Conservation (phyloP, 2,329 filamentous ascomycete genomes). For the Fusarium humuli region DNA sequence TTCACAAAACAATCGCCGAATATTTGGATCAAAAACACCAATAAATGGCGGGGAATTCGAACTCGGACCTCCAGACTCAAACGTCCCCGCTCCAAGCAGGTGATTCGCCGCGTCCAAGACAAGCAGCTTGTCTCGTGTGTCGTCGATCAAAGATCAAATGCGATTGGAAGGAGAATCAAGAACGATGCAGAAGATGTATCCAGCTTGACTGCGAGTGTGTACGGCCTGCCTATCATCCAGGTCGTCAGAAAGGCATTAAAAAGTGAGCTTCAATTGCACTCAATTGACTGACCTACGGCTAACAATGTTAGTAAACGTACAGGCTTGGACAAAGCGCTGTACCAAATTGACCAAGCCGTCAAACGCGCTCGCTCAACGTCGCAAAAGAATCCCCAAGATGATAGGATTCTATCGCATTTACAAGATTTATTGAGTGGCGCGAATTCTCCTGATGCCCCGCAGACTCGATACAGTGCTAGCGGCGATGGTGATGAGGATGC, state of each 20-base stretch:
- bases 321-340: conserved; percentile 78
- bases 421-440: conserved; percentile 54
- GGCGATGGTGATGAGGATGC: conserved; percentile 46
- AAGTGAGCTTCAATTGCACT: conserved; percentile 64
- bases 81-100: conserved; percentile 40
- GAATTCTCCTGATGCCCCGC: conserved; percentile 33
- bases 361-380: conserved; percentile 63
- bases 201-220: conserved; percentile 71
- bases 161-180: conserved; percentile 64
- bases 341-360: conserved; percentile 78
- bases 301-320: conserved; percentile 71
- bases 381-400: conserved; percentile 57
- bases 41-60: conserved; percentile 30
- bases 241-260: conserved; percentile 80
- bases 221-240: conserved; percentile 78
- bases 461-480: conserved; percentile 32
- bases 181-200: conserved; percentile 70
- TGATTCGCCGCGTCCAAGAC: conserved; percentile 48
- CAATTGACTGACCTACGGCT: conserved; percentile 4
- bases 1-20: conserved; percentile 34
- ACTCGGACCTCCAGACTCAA: conserved; percentile 24
- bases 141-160: conserved; percentile 77
- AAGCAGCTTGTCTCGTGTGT: conserved; percentile 72
- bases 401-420: conserved; percentile 59
- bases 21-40: not conserved